A percentile compares a stretch with the other conserved stretches of the same genome.
Evolutionary conservation across 306 rosid genomes (phyloP).

Genomic region (Cicer chorassanicum): DNA sequence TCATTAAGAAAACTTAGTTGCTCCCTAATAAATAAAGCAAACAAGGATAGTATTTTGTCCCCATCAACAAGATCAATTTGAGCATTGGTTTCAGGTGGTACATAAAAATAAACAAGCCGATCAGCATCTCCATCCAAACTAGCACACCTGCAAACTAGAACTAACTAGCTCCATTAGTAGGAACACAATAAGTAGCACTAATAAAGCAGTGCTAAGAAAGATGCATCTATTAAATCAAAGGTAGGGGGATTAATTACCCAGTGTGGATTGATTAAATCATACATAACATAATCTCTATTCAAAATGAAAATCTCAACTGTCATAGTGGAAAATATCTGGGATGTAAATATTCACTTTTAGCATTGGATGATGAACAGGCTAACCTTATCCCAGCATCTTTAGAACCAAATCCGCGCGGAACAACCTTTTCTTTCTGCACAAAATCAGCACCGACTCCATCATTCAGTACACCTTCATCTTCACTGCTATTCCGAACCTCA

Average conservation of each 20-base stretch:
- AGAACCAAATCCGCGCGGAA: constrained; percentile 69
- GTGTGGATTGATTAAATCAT: constrained; percentile 5
- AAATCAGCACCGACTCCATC: constrained; percentile 98
- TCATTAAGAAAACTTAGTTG: constrained; percentile 67
- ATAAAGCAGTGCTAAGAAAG: constrained; percentile 2
- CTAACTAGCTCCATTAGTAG: constrained; percentile 46
- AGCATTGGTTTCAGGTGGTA: constrained; percentile 57
- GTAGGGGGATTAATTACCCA: constrained; percentile 17
- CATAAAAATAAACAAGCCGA: constrained; percentile 82
- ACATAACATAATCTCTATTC: background rate
- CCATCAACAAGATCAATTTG: constrained; percentile 82
- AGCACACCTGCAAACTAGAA: constrained; percentile 88
- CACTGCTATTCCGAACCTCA: constrained; percentile 77
- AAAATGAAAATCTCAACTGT: constrained; percentile 6
- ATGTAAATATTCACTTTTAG: constrained; percentile 24
- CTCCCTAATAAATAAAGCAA: constrained; percentile 81
- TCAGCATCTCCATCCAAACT: constrained; percentile 99
- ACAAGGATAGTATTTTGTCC: constrained; percentile 86
- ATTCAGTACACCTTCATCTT: constrained; percentile 79
- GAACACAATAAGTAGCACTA: constrained; percentile 33
- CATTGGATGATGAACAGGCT: constrained; percentile 47
- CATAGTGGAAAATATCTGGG: constrained; percentile 3
- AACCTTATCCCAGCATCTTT: constrained; percentile 78
- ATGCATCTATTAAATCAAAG: constrained; percentile 31
- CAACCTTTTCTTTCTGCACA: constrained; percentile 95